Conservation (phyloP, 2,329 filamentous ascomycete genomes). For the Xylariaceae sp. region DNA sequence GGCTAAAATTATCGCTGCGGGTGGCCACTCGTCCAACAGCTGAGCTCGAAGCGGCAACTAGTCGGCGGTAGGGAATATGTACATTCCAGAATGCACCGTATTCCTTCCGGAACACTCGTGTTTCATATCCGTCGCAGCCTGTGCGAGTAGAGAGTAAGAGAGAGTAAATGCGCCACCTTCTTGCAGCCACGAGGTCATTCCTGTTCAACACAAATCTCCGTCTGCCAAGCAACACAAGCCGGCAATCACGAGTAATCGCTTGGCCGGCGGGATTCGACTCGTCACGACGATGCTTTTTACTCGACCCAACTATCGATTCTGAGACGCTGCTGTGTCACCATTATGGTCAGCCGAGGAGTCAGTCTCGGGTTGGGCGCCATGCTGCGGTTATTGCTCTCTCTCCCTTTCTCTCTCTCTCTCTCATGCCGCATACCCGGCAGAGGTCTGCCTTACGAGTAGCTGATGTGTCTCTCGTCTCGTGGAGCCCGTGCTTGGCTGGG, state of each 20-base stretch:
- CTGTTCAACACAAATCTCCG: not conserved
- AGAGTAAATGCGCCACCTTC: not conserved
- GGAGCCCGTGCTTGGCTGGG: not conserved
- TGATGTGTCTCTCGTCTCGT: not conserved
- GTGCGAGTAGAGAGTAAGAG: too few species aligned
- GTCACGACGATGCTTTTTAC: not conserved
- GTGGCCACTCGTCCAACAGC: not conserved
- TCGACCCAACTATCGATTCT: not conserved
- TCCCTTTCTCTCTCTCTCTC: not conserved
- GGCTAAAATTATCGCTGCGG: not conserved
- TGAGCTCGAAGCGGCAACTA: not conserved
- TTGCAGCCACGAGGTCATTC: not conserved
- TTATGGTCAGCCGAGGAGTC: not conserved
- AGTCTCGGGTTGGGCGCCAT: constrained; percentile 1
- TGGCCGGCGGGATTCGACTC: not conserved
- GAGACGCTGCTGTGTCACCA: constrained; percentile 5
- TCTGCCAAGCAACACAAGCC: constrained; percentile 7
- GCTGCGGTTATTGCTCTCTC: not conserved
- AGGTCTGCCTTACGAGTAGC: not conserved
- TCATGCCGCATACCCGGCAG: not conserved
- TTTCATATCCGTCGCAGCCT: not conserved
- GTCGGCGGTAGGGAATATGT: too few species aligned
- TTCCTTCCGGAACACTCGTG: not conserved
- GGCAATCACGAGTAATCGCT: not conserved
- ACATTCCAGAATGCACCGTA: too few species aligned